Evolutionary conservation across 192 early-diverging fungal genomes (phyloP), one percentile per base, ranked within the genome.

Genomic region (Podila epigama): DNA sequence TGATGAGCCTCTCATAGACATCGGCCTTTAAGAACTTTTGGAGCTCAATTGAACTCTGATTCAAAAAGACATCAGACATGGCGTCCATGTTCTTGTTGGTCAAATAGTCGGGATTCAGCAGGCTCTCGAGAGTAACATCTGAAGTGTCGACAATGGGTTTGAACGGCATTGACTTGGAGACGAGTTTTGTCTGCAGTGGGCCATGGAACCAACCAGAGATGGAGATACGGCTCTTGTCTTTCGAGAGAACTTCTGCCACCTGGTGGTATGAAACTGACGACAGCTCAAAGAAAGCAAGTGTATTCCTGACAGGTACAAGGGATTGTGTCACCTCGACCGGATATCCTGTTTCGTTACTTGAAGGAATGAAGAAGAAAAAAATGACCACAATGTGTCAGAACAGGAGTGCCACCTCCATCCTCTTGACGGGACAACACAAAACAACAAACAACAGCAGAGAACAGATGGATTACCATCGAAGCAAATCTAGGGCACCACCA

Each of bases 141-240:
- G 65, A 31, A 36, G 51, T 15, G 2, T 55, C 10, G 15, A 8
- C 10, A n/a, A 66, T 9, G 2, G 67, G 62, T 31, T 34, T 10
- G 32, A 66, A 62, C 9, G 66, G 60, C 66, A 68, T 68, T 18
- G 66, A 53, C 34, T 77, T 77, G 60, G 73, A 77, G 22, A 77
- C 51, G 18, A 82, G 44, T 60, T 68, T 55, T 27, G 75, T 82
- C 51, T 73, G 53, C 25, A 82, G 60, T 27, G 87, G 84, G 0
- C 89, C 89, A 58, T 90, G 87, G 77, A 90, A 85, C 89, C 89
- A 90, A 2, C 89, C 89, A 6, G 87, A 87, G 20, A 90, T 87
- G 0, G 89, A 90, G 62, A 85, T 81, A 12, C 89, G 78, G 22
- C 79, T 82, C 53, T 83, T 79, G 36, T 60, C 48, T 4, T 44